Base-by-base conservation (phyloP, 345 rosid genomes). In the Zanthoxylum bungeanum region DNA sequence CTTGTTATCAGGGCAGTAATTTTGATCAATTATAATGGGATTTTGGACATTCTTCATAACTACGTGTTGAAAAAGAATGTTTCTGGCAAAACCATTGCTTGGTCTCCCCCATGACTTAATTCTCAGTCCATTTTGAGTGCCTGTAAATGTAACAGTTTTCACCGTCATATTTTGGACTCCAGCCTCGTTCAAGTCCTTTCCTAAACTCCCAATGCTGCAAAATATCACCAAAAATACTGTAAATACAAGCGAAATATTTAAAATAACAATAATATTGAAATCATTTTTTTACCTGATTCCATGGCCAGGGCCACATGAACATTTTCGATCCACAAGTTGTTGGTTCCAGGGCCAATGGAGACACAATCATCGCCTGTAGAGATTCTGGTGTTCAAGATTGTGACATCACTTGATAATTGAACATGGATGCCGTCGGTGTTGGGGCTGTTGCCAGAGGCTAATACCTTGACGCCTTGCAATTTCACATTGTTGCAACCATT, bases 351-450 rank as follows among this genome's bases (percentile, higher is more conserved):
- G 36, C 97, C 97, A 1, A 93, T 76, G 2, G 98, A 93, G 73
- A 93, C 70, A 61, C 98, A 91, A 31, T 93, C 98, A 22, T 93
- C 97, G 0, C 98, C 98, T 0, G 97, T 93, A 30, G 79, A 83
- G 5, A 92, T 90, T 81, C 33, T 86, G 19, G 97, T 75, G 77
- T 80, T 81, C 25, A 80, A 49, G 34, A 93, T 83, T 2, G 82
- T 78, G 46, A 93, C 91, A 3, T 80, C 78, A 1, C 64, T 78
- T 24, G 97, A 91, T 34, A 22, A 47, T 34, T 77, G 60, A 7
- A 93, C 76, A 55, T 93, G 98, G 59, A 93, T 92, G 2, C 97
- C 95, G 9, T 92, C 97, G 0, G 97, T 93, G 84, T 93, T 93
- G 25, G 93, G 93, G 79, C 97, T 93, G 40, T 75, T 63, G 0